phyloP scores from a whole-genome alignment of 495 filamentous ascomycete species.

The Neurospora tetrasperma region DNA sequence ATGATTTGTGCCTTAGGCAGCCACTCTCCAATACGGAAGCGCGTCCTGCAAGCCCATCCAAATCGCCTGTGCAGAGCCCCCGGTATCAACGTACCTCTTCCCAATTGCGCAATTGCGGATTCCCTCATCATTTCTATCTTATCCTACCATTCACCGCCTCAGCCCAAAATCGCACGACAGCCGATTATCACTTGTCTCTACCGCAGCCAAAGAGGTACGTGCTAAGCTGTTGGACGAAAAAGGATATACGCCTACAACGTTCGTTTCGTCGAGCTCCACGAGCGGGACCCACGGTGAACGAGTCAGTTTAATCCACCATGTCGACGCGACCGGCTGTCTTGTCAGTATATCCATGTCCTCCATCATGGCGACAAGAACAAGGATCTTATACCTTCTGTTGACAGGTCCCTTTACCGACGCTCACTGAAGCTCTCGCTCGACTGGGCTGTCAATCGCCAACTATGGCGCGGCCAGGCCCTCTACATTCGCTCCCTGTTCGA shows the following conservation, averaged over 20 bases:
- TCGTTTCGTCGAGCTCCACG: neutral
- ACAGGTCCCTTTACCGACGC: slow-evolving; percentile 84
- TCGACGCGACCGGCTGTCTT: slow-evolving; percentile 35
- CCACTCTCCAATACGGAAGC: neutral
- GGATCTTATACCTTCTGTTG: slow-evolving; percentile 6
- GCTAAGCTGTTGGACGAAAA: neutral
- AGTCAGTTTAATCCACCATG: slow-evolving; percentile 25
- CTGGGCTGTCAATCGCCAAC: slow-evolving; percentile 81
- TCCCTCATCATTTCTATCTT: neutral
- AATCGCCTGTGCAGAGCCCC: neutral
- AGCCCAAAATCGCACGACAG: neutral
- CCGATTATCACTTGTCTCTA: neutral
- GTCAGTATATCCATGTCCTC: slow-evolving; percentile 21
- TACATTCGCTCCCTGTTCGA: slow-evolving; percentile 96
- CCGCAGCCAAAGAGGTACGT: neutral
- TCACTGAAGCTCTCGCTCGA: slow-evolving; percentile 86
- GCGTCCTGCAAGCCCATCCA: neutral
- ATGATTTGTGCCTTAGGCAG: neutral
- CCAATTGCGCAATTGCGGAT: neutral
- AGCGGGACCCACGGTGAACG: neutral
- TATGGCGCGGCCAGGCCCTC: slow-evolving; percentile 91
- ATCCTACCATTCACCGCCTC: neutral
- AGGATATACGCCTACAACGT: neutral
- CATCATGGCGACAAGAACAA: neutral
- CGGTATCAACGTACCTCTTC: neutral